Conservation (phyloP, 2,329 filamentous ascomycete genomes). For the Pseudocercospora macadamiae region DNA sequence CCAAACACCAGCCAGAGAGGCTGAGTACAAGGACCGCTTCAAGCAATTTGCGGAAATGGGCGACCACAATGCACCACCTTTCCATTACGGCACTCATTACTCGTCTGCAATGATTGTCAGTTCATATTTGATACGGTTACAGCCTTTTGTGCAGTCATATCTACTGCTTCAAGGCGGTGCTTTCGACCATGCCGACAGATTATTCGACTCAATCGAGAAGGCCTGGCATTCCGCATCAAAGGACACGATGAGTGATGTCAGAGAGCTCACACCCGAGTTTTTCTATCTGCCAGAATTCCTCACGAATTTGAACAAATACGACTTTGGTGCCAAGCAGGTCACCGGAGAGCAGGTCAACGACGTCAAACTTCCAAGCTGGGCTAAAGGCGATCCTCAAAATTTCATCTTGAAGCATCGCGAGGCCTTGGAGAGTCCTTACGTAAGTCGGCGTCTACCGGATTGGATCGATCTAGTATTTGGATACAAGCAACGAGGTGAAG, state of each 20-base stretch:
- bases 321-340: conserved; percentile 87
- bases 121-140: conserved; percentile 90
- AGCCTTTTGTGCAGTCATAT: conserved; percentile 95
- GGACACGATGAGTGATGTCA: conserved; percentile 89
- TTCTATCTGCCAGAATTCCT: conserved; percentile 96
- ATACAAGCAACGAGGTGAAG: conserved; percentile 88
- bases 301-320: conserved; percentile 90
- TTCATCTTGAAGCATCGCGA: conserved; percentile 97
- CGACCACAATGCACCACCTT: conserved; percentile 73
- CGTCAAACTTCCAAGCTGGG: conserved; percentile 91
- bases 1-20: conserved; percentile 74
- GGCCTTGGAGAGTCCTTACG: conserved; percentile 88
- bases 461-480: conserved; percentile 98
- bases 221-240: conserved; percentile 89
- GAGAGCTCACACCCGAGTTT: conserved; percentile 94
- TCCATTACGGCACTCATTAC: conserved; percentile 98
- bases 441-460: conserved; percentile 83
- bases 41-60: conserved; percentile 88
- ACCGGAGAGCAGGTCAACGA: conserved; percentile 78
- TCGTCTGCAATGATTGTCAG: conserved; percentile 99
- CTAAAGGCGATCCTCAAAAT: conserved; percentile 91
- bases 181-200: conserved; percentile 92
- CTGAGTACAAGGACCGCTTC: conserved; percentile 82
- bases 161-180: conserved; percentile 91
- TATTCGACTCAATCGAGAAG: conserved; percentile 91